Base-by-base conservation (phyloP, 2,329 filamentous ascomycete species). In the Cladophialophora chaetospira region DNA sequence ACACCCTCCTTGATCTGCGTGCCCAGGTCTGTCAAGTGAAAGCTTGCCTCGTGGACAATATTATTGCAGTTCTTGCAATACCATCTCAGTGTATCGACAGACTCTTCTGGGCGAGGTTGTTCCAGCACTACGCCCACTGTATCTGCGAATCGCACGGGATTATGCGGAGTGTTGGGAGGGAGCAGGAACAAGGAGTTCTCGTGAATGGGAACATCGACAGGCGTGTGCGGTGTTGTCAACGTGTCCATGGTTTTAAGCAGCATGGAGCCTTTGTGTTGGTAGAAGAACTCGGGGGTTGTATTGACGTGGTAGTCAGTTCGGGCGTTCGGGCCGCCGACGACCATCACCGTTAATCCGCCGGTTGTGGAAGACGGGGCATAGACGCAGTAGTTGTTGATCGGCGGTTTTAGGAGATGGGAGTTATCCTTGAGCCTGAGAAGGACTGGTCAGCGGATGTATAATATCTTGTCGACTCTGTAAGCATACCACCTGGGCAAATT, bases 231-330 rank as follows among this genome's bases (percentile, higher is more conserved):
- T 72, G 56, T 79, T 73, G 68, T 77, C 57, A 68, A 70, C 4
- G 73, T 74, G 69, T 97, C 91, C 62, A 97, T 89, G 13, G 94
- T 88, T 72, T 95, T 96, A 66, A 99, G 87, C 56, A 94, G 80
- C 93, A 97, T 97, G 64, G 88, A 86, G 64, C 94, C 94, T 68
- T 87, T 86, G 82, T 96, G 86, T 75, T 97, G 93, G 81, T 94
- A 97, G 84, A 97, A 99, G 87, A 92, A 97, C 74, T 97, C 94
- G 10, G 94, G 86, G 0, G 93, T 97, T 67, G 86, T 79, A 80
- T 97, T 97, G 82, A 97, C 93, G 81, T 97, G 94, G 80, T 97
- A 99, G 80, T 97, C 94, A 54, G 92, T 97, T 63, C 94, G 86
- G 60, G 90, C 90, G 74, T 97, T 97, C 68, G 94, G 94, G 10